Conservation (phyloP, 2,329 filamentous ascomycete genomes). For the Monosporascus sp. region DNA sequence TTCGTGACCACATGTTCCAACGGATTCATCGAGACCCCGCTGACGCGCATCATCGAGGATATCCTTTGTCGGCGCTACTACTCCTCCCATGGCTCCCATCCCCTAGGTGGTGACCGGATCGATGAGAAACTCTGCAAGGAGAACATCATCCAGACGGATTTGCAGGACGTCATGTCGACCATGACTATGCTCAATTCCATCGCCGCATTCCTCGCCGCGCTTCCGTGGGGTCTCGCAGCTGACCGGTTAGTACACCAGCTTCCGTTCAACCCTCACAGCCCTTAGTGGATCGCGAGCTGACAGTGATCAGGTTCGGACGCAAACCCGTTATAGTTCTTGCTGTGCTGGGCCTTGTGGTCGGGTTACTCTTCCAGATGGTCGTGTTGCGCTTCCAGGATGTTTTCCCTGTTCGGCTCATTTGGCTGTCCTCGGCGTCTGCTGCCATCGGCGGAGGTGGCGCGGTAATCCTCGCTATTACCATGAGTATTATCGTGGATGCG, state of each 20-base stretch:
- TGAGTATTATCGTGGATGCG: constrained; percentile 31
- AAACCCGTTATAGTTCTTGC: constrained; percentile 28
- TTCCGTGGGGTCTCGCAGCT: constrained; percentile 33
- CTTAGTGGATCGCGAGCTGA: neutral
- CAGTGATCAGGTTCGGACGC: constrained; percentile 25
- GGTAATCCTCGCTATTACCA: constrained; percentile 25
- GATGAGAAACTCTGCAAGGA: constrained; percentile 32
- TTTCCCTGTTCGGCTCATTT: constrained; percentile 29
- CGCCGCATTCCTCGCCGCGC: constrained; percentile 27
- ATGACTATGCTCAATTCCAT: constrained; percentile 22
- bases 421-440: constrained; percentile 24
- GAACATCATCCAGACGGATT: constrained; percentile 26
- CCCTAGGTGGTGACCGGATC: constrained; percentile 20
- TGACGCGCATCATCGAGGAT: constrained; percentile 31
- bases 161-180: constrained; percentile 30
- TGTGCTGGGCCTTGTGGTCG: constrained; percentile 24
- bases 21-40: constrained; percentile 27
- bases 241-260: constrained; percentile 13
- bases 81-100: constrained; percentile 9
- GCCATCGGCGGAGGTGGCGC: constrained; percentile 32
- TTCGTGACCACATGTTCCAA: constrained; percentile 25
- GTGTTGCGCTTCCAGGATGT: constrained; percentile 27
- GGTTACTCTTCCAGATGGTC: constrained; percentile 18
- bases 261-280: neutral
- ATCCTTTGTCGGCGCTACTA: constrained; percentile 32